Percentiles rank a stretch among this genome's conserved stretches.
Conservation (phyloP, 768 basidiomycete genomes). For the Agaricus blazei region DNA sequence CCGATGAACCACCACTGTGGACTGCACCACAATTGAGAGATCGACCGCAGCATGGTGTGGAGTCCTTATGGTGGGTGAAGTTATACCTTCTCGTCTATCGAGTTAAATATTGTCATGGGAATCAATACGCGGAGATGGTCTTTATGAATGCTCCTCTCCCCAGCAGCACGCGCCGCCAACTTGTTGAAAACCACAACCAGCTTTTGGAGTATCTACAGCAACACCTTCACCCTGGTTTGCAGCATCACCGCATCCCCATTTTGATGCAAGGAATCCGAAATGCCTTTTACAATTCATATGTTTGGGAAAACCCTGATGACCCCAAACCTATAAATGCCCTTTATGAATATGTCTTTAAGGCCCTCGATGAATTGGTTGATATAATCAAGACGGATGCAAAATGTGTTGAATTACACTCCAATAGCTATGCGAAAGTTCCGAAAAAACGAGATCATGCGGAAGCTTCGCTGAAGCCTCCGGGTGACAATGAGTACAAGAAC, state of each 20-base stretch:
- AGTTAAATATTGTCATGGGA: neutral
- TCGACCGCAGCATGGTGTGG: constrained; percentile 6
- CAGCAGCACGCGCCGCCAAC: neutral
- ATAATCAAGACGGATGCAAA: neutral
- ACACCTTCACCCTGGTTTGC: neutral
- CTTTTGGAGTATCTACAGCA: neutral
- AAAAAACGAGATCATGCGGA: neutral
- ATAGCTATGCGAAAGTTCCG: neutral
- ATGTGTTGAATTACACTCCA: neutral
- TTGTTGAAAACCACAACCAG: neutral
- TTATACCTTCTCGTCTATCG: neutral
- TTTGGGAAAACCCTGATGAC: neutral
- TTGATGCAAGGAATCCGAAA: neutral
- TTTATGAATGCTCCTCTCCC: neutral
- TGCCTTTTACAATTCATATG: neutral
- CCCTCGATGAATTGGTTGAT: neutral
- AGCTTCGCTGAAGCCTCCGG: neutral
- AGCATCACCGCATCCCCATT: neutral
- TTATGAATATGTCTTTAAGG: neutral
- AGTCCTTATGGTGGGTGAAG: constrained; percentile 6
- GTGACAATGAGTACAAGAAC: neutral
- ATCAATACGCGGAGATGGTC: neutral
- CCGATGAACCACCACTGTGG: too few species aligned
- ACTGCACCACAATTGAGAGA: too few species aligned
- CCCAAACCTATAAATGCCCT: neutral